Evolutionary conservation across 2,329 filamentous ascomycete species (phyloP).

Genomic region (Magnaporthiopsis incrustans): DNA sequence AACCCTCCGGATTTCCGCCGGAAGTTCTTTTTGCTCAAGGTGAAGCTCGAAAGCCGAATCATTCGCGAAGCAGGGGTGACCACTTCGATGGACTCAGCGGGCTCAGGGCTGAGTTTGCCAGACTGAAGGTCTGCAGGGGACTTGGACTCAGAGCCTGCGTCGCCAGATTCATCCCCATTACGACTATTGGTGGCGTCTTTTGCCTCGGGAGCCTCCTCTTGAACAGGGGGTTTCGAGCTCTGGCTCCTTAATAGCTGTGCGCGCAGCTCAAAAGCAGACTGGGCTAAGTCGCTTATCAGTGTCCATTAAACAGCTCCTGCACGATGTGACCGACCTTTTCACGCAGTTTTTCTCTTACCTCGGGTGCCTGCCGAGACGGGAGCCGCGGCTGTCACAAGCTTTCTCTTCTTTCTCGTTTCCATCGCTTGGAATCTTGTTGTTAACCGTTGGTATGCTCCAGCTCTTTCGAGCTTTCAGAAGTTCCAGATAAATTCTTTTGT

Average conservation of each 20-base stretch:
- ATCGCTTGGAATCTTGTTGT: constrained; percentile 11
- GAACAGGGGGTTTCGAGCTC: background rate
- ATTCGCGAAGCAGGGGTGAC: background rate
- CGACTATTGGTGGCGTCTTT: background rate
- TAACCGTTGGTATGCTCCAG: background rate
- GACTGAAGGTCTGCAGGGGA: background rate
- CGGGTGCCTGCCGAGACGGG: constrained; percentile 17
- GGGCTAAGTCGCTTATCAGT: constrained; percentile 8
- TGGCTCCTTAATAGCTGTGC: constrained; percentile 24
- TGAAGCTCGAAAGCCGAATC: constrained; percentile 37
- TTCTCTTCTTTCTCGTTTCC: constrained; percentile 26
- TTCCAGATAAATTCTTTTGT: background rate
- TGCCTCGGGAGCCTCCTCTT: constrained; percentile 12
- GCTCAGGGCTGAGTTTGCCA: constrained; percentile 12
- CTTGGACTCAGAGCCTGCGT: background rate
- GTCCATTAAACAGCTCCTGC: background rate
- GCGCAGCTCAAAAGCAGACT: constrained; percentile 35
- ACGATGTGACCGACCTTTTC: background rate
- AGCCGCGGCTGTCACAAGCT: constrained; percentile 24
- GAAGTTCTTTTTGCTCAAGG: constrained; percentile 34
- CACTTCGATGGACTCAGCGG: constrained; percentile 15
- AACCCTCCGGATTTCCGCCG: constrained; percentile 29
- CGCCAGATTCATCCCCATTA: background rate
- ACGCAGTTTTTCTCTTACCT: constrained; percentile 21
- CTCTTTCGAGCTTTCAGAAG: background rate